Conservation (phyloP, 257 asterid genomes). For the Mentha longifolia region DNA sequence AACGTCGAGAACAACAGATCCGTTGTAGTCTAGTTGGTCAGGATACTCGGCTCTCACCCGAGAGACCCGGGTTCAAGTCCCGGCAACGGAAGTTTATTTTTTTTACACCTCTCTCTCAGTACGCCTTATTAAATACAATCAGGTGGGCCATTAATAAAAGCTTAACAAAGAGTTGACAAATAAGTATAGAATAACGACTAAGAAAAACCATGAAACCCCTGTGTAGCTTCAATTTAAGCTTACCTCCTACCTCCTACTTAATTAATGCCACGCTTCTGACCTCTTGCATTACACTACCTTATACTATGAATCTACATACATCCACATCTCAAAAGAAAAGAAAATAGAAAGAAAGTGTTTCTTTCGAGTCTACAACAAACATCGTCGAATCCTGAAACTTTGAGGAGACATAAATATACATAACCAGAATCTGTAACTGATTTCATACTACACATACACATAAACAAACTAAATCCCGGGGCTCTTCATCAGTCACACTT, state of each 20-base stretch:
- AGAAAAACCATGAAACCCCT: not conserved
- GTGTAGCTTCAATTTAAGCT: not conserved
- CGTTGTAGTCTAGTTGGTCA: constrained; percentile 98
- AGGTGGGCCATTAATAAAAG: not conserved
- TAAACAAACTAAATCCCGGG: constrained; percentile 21
- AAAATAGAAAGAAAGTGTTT: not conserved
- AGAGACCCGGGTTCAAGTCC: constrained; percentile 98
- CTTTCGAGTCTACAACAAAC: not conserved
- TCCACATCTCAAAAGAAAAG: not conserved
- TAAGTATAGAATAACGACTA: not conserved
- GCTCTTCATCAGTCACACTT: constrained; percentile 29
- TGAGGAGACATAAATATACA: constrained; percentile 4
- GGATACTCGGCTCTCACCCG: constrained; percentile 99
- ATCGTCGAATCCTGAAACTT: constrained; percentile 18
- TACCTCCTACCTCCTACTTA: not conserved
- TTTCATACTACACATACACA: constrained; percentile 1
- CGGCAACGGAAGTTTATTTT: constrained; percentile 79
- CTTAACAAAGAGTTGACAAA: not conserved
- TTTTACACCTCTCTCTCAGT: too few species aligned
- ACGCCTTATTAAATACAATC: too few species aligned
- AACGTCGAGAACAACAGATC: too few species aligned
- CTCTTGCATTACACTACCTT: not conserved
- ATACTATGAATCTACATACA: not conserved
- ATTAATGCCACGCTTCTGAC: not conserved
- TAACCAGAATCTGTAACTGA: not conserved